A percentile compares a stretch with the other conserved stretches of the same genome.
Evolutionary conservation across 2,329 filamentous ascomycete genomes (phyloP).

Genomic region (Aspergillus piperis): DNA sequence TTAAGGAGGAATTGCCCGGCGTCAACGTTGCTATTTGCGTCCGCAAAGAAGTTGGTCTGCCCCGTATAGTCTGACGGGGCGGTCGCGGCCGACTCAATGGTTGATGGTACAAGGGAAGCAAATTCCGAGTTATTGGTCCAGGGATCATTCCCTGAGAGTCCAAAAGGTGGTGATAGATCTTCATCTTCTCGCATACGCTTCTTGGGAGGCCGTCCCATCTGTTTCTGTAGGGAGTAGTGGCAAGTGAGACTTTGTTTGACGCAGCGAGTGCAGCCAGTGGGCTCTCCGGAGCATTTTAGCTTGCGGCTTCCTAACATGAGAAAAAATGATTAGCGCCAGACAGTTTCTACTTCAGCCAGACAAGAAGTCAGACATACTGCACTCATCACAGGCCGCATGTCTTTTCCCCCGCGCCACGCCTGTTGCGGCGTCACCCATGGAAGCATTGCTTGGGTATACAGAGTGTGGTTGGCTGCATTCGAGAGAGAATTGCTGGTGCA

Average conservation of each 20-base stretch:
- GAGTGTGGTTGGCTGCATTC: slow-evolving; percentile 15
- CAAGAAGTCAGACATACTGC: slow-evolving; percentile 40
- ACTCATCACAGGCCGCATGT: slow-evolving; percentile 53
- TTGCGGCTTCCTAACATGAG: slow-evolving; percentile 45
- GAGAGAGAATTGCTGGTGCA: slow-evolving; percentile 13
- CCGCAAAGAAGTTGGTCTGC: slow-evolving; percentile 21
- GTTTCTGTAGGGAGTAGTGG: slow-evolving; percentile 51
- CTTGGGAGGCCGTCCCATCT: slow-evolving; percentile 51
- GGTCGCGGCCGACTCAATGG: not conserved
- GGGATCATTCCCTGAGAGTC: slow-evolving; percentile 17
- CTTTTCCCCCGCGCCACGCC: slow-evolving; percentile 36
- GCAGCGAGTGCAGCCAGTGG: slow-evolving; percentile 46
- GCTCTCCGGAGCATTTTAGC: slow-evolving; percentile 51
- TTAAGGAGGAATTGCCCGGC: slow-evolving; percentile 26
- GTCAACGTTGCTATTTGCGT: slow-evolving; percentile 28
- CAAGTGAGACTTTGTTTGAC: slow-evolving; percentile 44
- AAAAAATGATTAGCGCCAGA: not conserved
- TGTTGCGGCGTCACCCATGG: slow-evolving; percentile 9
- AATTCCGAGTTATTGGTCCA: slow-evolving; percentile 21
- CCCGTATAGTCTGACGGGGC: not conserved
- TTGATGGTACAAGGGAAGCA: not conserved
- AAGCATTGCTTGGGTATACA: slow-evolving; percentile 9
- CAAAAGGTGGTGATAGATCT: slow-evolving; percentile 19
- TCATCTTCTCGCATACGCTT: slow-evolving; percentile 39
- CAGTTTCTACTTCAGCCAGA: slow-evolving; percentile 5